Conservation (phyloP, 176 grass and related monocot genomes). For the Eleusine indica region DNA sequence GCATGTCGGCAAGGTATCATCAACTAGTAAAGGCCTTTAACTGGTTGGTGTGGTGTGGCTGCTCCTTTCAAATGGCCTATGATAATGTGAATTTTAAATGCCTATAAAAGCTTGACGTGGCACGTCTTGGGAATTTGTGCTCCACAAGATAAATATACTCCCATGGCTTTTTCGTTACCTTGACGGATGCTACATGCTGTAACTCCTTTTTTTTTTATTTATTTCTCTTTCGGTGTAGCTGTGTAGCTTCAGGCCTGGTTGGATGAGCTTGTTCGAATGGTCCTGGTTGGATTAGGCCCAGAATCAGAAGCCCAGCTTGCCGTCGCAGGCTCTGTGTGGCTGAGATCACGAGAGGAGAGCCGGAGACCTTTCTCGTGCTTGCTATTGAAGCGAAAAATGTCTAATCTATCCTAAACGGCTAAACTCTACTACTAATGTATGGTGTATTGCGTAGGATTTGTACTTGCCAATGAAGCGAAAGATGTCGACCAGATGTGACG, state of each 20-base stretch:
- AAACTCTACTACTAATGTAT: no score
- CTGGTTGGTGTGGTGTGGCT: neutral
- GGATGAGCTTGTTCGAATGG: neutral
- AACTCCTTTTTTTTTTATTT: no score
- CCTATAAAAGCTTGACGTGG: neutral
- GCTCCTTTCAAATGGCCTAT: neutral
- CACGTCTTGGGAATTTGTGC: neutral
- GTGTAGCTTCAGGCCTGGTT: neutral
- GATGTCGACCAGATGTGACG: no score
- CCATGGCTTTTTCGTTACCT: neutral
- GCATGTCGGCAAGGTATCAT: slow-evolving; percentile 17
- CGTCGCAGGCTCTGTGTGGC: no score
- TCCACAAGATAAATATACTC: neutral
- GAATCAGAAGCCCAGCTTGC: neutral
- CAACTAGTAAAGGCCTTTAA: neutral
- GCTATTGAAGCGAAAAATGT: no score
- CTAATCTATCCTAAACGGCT: no score
- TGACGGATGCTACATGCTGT: no score
- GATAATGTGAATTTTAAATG: neutral
- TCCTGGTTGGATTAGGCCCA: neutral
- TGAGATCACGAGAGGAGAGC: no score
- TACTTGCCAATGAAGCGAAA: no score
- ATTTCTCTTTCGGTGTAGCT: no score
- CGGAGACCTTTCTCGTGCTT: no score
- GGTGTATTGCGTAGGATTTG: no score